A percentile compares a stretch with the other conserved stretches of the same genome.
phyloP scores from a whole-genome alignment of 805 yeast species.

The Pichia kluyveri region DNA sequence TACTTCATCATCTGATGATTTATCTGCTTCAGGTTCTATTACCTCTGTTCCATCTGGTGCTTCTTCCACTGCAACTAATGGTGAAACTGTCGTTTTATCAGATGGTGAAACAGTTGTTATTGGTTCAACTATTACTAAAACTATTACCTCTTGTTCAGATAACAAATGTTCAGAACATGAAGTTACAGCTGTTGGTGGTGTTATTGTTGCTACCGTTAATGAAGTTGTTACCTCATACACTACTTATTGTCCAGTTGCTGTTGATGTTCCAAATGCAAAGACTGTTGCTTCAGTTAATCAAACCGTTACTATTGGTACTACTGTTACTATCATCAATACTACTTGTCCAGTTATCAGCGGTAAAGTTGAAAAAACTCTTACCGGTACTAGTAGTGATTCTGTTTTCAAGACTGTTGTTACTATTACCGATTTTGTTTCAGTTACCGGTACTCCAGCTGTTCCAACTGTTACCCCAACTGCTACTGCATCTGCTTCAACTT shows the following conservation, averaged over 20 bases:
- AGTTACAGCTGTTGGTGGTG: conserved; percentile 8
- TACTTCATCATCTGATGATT: conserved; percentile 1
- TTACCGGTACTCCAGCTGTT: conserved; percentile 1
- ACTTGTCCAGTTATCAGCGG: background rate
- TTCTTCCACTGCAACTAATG: background rate
- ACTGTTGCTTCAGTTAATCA: background rate
- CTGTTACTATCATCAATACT: conserved; percentile 2
- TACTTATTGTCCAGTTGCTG: conserved; percentile 16
- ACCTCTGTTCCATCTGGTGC: background rate
- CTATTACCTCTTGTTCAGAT: conserved; percentile 18
- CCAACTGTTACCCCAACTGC: background rate
- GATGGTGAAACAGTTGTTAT: background rate
- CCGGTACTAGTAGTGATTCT: background rate
- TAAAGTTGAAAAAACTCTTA: background rate
- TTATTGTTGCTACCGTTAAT: conserved; percentile 17
- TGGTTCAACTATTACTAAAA: conserved; percentile 8
- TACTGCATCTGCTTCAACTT: background rate
- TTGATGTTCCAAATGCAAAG: background rate
- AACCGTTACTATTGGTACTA: background rate
- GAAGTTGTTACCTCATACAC: conserved; percentile 15
- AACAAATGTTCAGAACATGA: conserved; percentile 10
- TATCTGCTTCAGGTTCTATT: background rate
- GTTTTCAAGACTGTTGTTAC: background rate
- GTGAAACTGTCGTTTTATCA: background rate
- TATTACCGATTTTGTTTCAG: background rate